Conservation (phyloP, 1,139 yeast species). For the Debaryomyces psychrophilus region DNA sequence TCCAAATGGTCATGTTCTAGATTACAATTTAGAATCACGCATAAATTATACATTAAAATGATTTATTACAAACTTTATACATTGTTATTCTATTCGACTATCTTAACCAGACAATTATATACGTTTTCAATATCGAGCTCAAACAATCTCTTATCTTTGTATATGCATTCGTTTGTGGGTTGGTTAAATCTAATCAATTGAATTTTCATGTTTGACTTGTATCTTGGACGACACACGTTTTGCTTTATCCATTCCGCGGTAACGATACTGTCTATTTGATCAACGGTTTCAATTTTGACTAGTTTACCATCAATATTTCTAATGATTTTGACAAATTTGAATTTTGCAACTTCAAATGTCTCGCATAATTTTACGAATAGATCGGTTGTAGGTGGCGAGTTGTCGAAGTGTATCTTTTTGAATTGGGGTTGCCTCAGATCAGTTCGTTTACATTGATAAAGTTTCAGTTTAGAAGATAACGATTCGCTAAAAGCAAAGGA, state of each 20-base stretch:
- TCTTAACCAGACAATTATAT: constrained; percentile 3
- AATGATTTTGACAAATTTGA: constrained; percentile 39
- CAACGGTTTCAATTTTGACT: constrained; percentile 37
- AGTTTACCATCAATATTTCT: constrained; percentile 39
- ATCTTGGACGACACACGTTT: constrained; percentile 45
- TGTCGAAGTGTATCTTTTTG: constrained; percentile 10
- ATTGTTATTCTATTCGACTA: constrained; percentile 1
- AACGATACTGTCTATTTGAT: constrained; percentile 18
- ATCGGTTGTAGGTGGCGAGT: constrained; percentile 4
- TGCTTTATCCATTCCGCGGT: constrained; percentile 38
- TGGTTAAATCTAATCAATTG: constrained; percentile 25
- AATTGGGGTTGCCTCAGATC: neutral
- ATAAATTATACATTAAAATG: neutral
- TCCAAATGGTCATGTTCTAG: neutral
- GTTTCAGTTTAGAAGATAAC: too few species aligned
- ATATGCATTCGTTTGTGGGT: constrained; percentile 6
- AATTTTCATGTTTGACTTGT: constrained; percentile 48
- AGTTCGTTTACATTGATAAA: neutral
- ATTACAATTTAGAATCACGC: neutral
- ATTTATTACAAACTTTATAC: neutral
- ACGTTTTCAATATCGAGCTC: constrained; percentile 7
- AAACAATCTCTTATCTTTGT: constrained; percentile 6
- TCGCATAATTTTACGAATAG: constrained; percentile 22
- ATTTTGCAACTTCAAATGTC: constrained; percentile 19
- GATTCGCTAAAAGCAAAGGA: constrained; percentile 6